phyloP scores from a whole-genome alignment of 2,329 filamentous ascomycete species.

The Fusarium musae region DNA sequence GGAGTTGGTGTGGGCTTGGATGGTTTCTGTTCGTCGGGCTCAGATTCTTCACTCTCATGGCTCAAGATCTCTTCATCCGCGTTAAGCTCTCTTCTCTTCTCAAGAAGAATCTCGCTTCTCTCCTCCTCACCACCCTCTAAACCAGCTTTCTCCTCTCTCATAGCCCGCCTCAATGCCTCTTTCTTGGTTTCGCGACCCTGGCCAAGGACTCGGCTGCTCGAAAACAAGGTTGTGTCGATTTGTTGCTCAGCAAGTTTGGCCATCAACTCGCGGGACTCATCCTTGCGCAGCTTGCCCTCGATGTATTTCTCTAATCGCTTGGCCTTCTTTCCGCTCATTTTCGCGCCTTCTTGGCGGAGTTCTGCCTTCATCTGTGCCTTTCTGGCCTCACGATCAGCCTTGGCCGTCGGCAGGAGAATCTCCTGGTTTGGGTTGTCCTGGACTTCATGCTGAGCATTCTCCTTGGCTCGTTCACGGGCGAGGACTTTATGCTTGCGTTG shows the following conservation, averaged over 20 bases:
- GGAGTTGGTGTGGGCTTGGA: neutral
- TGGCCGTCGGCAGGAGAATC: conserved; percentile 54
- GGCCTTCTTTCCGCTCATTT: conserved; percentile 72
- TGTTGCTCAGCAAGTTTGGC: conserved; percentile 83
- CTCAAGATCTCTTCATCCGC: conserved; percentile 43
- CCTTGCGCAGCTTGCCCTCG: conserved; percentile 92
- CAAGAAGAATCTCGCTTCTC: conserved; percentile 66
- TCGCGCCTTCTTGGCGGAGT: conserved; percentile 61
- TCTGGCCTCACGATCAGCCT: conserved; percentile 63
- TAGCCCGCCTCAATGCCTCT: conserved; percentile 71
- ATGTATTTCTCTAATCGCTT: conserved; percentile 76
- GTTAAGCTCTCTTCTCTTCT: conserved; percentile 46
- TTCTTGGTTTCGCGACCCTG: conserved; percentile 76
- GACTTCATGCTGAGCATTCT: conserved; percentile 55
- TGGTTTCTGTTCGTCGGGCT: neutral
- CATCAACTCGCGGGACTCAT: conserved; percentile 86
- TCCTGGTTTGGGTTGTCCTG: conserved; percentile 51
- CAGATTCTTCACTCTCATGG: conserved; percentile 27
- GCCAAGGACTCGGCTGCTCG: conserved; percentile 82
- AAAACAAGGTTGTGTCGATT: conserved; percentile 83
- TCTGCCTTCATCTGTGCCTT: conserved; percentile 67
- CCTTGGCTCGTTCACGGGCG: conserved; percentile 67
- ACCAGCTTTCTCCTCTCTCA: conserved; percentile 74
- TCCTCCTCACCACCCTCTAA: conserved; percentile 64
- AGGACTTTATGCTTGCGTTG: conserved; percentile 76